Conservation (phyloP, 2,329 filamentous ascomycete genomes). For the Cercospora beticola region DNA sequence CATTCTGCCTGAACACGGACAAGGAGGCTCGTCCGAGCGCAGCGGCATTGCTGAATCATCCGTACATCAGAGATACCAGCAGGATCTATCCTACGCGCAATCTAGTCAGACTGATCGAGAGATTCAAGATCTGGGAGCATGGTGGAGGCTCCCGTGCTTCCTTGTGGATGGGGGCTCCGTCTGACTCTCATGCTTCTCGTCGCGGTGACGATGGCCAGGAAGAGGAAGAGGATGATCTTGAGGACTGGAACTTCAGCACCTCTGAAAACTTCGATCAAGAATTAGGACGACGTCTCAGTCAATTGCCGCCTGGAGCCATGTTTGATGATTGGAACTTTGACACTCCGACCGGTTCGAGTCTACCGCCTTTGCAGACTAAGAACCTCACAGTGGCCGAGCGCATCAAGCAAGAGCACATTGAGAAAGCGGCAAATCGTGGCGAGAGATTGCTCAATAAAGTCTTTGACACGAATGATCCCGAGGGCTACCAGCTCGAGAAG, state of each 20-base stretch:
- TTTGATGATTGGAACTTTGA: constrained; percentile 29
- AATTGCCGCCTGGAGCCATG: constrained; percentile 30
- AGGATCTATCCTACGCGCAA: constrained; percentile 63
- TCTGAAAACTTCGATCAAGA: constrained; percentile 59
- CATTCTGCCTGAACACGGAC: constrained; percentile 70
- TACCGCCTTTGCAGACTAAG: constrained; percentile 25
- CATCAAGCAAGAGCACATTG: constrained; percentile 54
- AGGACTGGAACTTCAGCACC: constrained; percentile 66
- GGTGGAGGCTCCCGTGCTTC: constrained; percentile 69
- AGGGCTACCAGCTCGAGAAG: constrained; percentile 56
- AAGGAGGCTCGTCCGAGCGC: constrained; percentile 68
- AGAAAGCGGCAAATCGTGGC: constrained; percentile 58
- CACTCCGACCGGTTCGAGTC: constrained; percentile 20
- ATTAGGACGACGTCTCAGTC: constrained; percentile 37
- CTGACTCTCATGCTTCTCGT: constrained; percentile 26
- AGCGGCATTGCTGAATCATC: constrained; percentile 67
- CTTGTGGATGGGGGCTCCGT: constrained; percentile 58
- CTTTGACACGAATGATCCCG: constrained; percentile 53
- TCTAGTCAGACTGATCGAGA: constrained; percentile 66
- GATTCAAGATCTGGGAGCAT: constrained; percentile 73
- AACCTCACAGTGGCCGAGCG: constrained; percentile 30
- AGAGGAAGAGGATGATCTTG: constrained; percentile 27
- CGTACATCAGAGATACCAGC: constrained; percentile 64
- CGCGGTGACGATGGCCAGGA: constrained; percentile 32
- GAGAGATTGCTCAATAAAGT: constrained; percentile 57